Evolutionary conservation across 352 stramenopile genomes (phyloP), one percentile per base, ranked within the genome.

Genomic region (Phytophthora megakarya): DNA sequence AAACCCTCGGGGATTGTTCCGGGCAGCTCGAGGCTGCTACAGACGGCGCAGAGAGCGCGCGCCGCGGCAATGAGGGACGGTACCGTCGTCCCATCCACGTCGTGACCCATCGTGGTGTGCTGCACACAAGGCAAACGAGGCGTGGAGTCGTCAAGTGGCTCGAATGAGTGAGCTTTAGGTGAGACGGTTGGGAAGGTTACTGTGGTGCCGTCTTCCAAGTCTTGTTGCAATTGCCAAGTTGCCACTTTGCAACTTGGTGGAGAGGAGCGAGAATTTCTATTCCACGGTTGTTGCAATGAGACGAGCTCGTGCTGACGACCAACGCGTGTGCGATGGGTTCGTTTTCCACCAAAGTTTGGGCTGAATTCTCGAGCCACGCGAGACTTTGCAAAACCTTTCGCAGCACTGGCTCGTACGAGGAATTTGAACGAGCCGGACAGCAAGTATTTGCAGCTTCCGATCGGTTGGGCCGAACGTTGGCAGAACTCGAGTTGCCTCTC

Each of bases 81-180:
- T 68, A 65, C 62, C 51, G 51, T 72, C 67, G 66, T 59, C 66
- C 66, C 66, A 74, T 74, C 66, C 66, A 70, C 61, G 62, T 61
- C 47, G 33, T 70, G 60, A 60, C 60, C 61, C 60, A 70, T 63
- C 47, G 52, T 71, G 42, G 46, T 75, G 61, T 75, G 49, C 48
- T 63, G 40, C 49, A 72, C 67, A 75, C 54, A 33, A 67, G 12
- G 55, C 63, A 67, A 62, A 67, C 63, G 63, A 66, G 55, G 28
- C 62, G 21, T 7, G 18, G 18, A 54, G n/a, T 45, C 44, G 38
- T 60, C 58, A 66, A 60, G 39, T 60, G 51, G n/a, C 30, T n/a
- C 15, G 13, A 19, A 23, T 19, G 33, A 12, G 26, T 11, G 42
- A 50, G 25, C 32, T 50, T n/a, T 37, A 3, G 22, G 15, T 5